These are phyloP conservation scores for Rugosomyces carneus DNA, from an alignment of 1,284 basidiomycete species.

Conservation along the genomic window DNA sequence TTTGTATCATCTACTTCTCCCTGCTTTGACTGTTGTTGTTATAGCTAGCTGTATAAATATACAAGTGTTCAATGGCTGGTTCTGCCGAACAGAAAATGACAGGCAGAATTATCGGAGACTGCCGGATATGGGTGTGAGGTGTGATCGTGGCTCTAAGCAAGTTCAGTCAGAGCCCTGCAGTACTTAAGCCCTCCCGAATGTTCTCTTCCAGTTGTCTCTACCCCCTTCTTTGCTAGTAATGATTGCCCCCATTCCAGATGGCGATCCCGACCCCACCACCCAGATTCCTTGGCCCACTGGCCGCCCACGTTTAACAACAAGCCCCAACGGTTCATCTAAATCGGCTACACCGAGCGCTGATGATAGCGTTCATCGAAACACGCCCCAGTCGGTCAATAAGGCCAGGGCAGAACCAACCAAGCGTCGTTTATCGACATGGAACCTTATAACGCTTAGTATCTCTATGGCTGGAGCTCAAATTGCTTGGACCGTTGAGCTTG, in stretches of 20 bases:
- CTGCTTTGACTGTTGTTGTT: constrained; percentile 21
- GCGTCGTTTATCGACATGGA: constrained; percentile 56
- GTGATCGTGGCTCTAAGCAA: constrained; percentile 8
- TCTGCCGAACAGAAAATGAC: neutral
- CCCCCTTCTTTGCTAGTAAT: constrained; percentile 27
- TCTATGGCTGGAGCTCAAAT: constrained; percentile 92
- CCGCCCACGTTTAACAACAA: constrained; percentile 31
- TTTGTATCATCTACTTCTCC: constrained; percentile 17
- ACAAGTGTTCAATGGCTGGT: constrained; percentile 8
- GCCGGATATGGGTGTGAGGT: constrained; percentile 17
- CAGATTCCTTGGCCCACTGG: constrained; percentile 72
- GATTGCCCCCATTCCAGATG: constrained; percentile 50
- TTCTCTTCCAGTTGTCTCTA: constrained; percentile 13
- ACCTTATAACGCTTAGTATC: constrained; percentile 70
- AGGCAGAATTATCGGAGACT: constrained; percentile 16
- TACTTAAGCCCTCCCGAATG: constrained; percentile 16
- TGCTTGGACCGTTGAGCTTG: constrained; percentile 87
- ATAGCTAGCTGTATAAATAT: constrained; percentile 18
- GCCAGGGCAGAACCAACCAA: constrained; percentile 19
- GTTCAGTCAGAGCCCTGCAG: constrained; percentile 5
- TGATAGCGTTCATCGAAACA: constrained; percentile 15
- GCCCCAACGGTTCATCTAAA: constrained; percentile 17
- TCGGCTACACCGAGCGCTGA: constrained; percentile 12
- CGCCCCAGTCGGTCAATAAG: constrained; percentile 17
- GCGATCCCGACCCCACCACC: constrained; percentile 64